Conservation (phyloP, 495 filamentous ascomycete species). For the Penicillium macrosclerotiorum region DNA sequence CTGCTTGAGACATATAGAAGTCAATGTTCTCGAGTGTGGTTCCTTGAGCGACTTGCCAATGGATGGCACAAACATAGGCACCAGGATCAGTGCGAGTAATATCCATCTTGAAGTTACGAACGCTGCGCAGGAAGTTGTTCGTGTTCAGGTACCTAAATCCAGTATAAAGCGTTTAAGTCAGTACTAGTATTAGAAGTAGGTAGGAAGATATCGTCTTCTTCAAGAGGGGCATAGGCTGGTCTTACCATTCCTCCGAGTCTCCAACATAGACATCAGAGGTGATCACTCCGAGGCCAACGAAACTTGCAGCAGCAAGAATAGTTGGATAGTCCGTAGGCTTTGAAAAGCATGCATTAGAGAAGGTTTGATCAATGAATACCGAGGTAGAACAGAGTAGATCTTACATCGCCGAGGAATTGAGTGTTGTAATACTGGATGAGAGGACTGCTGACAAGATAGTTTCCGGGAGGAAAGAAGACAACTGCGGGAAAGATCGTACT, state of each 20-base stretch:
- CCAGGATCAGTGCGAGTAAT: not conserved
- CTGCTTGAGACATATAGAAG: no score
- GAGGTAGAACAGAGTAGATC: no score
- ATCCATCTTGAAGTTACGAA: not conserved
- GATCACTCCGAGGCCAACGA: constrained; percentile 47
- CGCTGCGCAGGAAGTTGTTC: not conserved
- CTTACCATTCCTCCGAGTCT: constrained; percentile 17
- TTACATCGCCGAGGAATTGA: constrained; percentile 55
- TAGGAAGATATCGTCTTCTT: no score
- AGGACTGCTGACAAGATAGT: constrained; percentile 56
- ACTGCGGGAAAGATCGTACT: constrained; percentile 45
- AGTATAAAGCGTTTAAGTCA: no score
- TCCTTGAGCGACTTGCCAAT: not conserved
- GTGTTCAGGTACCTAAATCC: not conserved
- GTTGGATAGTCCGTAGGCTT: constrained; percentile 43
- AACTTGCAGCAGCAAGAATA: constrained; percentile 39
- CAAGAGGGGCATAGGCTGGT: no score
- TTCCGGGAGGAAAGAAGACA: constrained; percentile 60
- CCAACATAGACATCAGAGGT: constrained; percentile 46
- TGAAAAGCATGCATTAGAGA: constrained; percentile 24
- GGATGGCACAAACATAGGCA: not conserved
- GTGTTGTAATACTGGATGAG: constrained; percentile 67
- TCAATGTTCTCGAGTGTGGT: not conserved
- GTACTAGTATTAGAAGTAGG: no score
- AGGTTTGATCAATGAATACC: no score